phyloP scores from a whole-genome alignment of 768 basidiomycete genomes.

The Mycena amicta region DNA sequence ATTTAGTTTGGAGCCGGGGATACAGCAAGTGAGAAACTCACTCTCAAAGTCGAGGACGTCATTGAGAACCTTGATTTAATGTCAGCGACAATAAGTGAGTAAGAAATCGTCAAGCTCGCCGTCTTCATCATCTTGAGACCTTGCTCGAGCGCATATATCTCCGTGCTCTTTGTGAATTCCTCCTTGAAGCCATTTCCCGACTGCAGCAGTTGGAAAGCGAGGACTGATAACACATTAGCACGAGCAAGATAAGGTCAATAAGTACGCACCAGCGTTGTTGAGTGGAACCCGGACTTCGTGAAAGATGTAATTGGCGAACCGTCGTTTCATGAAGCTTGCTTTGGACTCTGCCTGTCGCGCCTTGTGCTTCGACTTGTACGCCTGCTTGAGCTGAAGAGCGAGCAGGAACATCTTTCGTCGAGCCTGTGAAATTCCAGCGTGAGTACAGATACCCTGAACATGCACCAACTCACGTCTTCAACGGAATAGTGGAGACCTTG shows the following conservation, averaged over 20 bases:
- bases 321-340: conserved; percentile 35
- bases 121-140: conserved; percentile 40
- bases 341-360: conserved; percentile 39
- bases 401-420: conserved; percentile 45
- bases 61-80: conserved; percentile 38
- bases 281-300: conserved; percentile 53
- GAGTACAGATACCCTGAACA: neutral
- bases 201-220: conserved; percentile 50
- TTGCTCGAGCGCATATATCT: conserved; percentile 44
- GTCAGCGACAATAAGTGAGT: neutral
- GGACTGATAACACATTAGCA: conserved; percentile 19
- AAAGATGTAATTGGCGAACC: conserved; percentile 53
- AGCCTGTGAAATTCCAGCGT: conserved; percentile 8
- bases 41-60: conserved; percentile 39
- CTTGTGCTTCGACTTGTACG: conserved; percentile 30
- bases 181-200: conserved; percentile 38
- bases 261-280: conserved; percentile 42
- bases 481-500: conserved; percentile 29
- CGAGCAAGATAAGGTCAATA: neutral
- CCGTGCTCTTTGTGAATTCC: conserved; percentile 33
- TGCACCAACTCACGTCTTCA: conserved; percentile 21
- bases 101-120: neutral
- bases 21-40: conserved; percentile 9
- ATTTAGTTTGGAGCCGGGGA: too few species aligned
- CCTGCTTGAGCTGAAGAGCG: conserved; percentile 29